A percentile compares a stretch with the other conserved stretches of the same genome.
Conservation (phyloP, 2,329 filamentous ascomycete species). For the Botrytis galanthina region DNA sequence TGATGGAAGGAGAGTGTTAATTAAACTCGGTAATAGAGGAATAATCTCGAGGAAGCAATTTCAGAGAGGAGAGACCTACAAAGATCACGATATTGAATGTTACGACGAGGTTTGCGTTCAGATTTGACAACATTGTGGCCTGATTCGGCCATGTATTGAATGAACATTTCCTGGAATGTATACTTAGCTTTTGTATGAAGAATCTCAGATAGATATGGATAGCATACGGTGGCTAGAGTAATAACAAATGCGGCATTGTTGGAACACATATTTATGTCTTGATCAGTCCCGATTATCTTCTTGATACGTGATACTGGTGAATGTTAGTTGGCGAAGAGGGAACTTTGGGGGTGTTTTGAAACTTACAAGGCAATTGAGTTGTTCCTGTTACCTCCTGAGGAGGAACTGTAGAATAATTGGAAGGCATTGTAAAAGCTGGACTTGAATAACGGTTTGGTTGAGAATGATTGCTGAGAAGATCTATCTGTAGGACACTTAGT, state of each 20-base stretch:
- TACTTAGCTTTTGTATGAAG: constrained; percentile 19
- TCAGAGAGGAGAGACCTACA: constrained; percentile 50
- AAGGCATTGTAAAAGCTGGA: constrained; percentile 64
- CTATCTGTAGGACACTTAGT: neutral
- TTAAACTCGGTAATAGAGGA: neutral
- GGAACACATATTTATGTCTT: constrained; percentile 81
- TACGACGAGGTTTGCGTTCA: constrained; percentile 86
- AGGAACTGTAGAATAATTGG: constrained; percentile 82
- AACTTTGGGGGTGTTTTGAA: neutral
- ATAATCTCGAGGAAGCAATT: constrained; percentile 18
- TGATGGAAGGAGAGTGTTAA: too few species aligned
- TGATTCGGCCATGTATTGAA: constrained; percentile 84
- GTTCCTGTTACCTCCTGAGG: constrained; percentile 83
- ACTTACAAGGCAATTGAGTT: constrained; percentile 79
- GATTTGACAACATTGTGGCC: constrained; percentile 85
- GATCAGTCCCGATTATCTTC: constrained; percentile 88
- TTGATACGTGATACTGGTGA: constrained; percentile 83
- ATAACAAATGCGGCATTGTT: constrained; percentile 95
- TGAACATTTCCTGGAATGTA: constrained; percentile 75
- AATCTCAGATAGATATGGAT: neutral
- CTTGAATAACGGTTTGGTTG: neutral
- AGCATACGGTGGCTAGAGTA: constrained; percentile 75
- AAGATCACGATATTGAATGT: constrained; percentile 94
- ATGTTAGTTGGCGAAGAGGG: constrained; percentile 21
- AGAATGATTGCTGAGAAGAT: neutral